Evolutionary conservation across 169 alveolate species (phyloP).

Genomic region (Babesia caballi): DNA sequence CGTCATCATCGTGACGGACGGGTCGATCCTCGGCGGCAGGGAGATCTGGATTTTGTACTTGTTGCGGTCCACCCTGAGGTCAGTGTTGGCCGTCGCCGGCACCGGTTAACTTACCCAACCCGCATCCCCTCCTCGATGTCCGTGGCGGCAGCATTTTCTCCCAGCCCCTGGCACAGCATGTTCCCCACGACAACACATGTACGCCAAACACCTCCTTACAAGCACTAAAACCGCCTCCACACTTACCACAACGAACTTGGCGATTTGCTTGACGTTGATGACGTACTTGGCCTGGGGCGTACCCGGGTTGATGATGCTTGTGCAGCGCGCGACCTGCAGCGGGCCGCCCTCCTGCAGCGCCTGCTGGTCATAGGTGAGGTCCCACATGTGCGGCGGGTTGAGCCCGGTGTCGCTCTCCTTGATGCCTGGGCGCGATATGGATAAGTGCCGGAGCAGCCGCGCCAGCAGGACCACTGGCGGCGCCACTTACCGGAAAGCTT

Average conservation of each 20-base stretch:
- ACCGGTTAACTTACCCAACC: slow-evolving; percentile 93
- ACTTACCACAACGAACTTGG: slow-evolving; percentile 95
- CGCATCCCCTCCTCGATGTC: slow-evolving; percentile 99
- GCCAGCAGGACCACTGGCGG: not conserved
- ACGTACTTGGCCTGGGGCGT: slow-evolving; percentile 96
- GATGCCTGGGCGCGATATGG: slow-evolving; percentile 72
- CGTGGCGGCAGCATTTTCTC: slow-evolving; percentile 98
- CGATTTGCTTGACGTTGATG: slow-evolving; percentile 94
- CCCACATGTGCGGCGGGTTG: slow-evolving; percentile 98
- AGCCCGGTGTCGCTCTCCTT: slow-evolving; percentile 99
- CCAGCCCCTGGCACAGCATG: slow-evolving; percentile 85
- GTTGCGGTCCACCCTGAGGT: slow-evolving; percentile 85
- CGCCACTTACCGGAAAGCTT: slow-evolving; percentile 68
- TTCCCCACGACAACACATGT: not conserved
- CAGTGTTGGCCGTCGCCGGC: too few species aligned
- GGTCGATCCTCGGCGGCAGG: slow-evolving; percentile 99
- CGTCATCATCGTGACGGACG: slow-evolving; percentile 99
- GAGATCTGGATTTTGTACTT: slow-evolving; percentile 96
- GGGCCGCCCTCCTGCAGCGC: slow-evolving; percentile 94
- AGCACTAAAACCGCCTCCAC: not conserved
- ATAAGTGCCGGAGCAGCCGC: not conserved
- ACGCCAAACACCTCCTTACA: too few species aligned
- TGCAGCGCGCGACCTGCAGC: slow-evolving; percentile 97
- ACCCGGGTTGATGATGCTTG: slow-evolving; percentile 95
- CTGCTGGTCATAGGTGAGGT: slow-evolving; percentile 93